Evolutionary conservation across 75 land plant genomes (phyloP), one percentile per base, ranked within the genome.

Genomic region (Isoetes taiwanensis): DNA sequence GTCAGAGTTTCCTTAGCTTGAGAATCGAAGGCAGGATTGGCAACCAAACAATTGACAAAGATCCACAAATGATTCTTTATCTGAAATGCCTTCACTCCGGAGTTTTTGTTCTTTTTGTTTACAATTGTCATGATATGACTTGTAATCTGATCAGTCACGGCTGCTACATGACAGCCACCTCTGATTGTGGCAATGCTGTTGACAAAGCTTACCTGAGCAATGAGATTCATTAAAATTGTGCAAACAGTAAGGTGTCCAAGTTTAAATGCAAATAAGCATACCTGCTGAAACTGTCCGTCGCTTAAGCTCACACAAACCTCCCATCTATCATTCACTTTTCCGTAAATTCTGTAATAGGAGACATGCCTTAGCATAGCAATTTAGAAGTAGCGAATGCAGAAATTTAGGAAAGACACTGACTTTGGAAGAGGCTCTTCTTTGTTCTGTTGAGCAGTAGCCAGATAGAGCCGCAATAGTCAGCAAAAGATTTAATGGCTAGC

Each of bases 281-380:
- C 97, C 96, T 94, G 99, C 63, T 94, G 90, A 64, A 94, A 94
- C 41, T 94, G 99, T 14, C 96, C 99, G 28, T 94, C 99, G 58
- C 90, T 88, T 4, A 79, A 58, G 33, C 82, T 82, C 16, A 84
- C 86, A 64, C 79, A 79, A 26, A 94, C 59, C 40, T 94, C 85
- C 99, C 99, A 94, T 54, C 99, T 83, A 4, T 79, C 96, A 64
- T 78, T 86, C 2, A 82, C 84, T 55, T 64, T 72, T 53, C 75
- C 83, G n/a, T 54, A 23, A 54, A 75, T 68, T 62, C 95, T 85
- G 78, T 28, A 60, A 16, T 29, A 43, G 28, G 5, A 24, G 63
- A 21, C 26, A 52, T 21, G 28, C 25, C 32, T 0, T 27, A 17
- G 6, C 16, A 11, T 4, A 9, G 19, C 0, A 29, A 25, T 29